phyloP scores from a whole-genome alignment of 345 rosid genomes.

The Hypericum perforatum region DNA sequence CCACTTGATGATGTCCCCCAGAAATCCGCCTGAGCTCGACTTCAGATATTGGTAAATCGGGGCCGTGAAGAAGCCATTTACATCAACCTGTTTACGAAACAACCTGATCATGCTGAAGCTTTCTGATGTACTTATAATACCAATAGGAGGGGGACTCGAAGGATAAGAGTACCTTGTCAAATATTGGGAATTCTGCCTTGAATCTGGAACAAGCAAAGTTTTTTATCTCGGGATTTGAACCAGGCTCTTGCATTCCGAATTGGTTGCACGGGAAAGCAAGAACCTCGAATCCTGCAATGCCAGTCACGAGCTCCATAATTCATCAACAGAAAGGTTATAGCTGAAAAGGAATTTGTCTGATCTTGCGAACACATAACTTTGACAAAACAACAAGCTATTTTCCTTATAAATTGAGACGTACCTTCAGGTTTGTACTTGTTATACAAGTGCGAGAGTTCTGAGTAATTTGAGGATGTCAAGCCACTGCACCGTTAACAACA shows the following conservation, averaged over 20 bases:
- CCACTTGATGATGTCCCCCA: constrained; percentile 22
- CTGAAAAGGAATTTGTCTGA: neutral
- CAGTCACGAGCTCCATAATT: neutral
- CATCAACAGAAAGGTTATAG: neutral
- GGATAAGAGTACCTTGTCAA: constrained; percentile 15
- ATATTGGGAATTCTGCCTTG: constrained; percentile 24
- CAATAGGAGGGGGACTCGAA: neutral
- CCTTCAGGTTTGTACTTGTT: constrained; percentile 27
- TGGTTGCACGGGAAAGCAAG: constrained; percentile 28
- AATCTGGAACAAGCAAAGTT: constrained; percentile 22
- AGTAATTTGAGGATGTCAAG: constrained; percentile 22
- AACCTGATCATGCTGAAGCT: neutral
- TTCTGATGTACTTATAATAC: neutral
- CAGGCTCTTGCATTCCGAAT: constrained; percentile 26
- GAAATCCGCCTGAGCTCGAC: constrained; percentile 26
- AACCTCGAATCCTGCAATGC: constrained; percentile 19
- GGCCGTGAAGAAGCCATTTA: constrained; percentile 23
- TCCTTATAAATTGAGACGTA: constrained; percentile 4
- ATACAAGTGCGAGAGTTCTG: constrained; percentile 20
- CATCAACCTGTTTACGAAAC: constrained; percentile 19
- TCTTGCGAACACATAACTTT: too few relatives aligned
- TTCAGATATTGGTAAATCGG: constrained; percentile 25
- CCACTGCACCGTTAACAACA: constrained; percentile 10
- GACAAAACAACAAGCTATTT: neutral
- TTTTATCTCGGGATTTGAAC: constrained; percentile 25